Evolutionary conservation across 164 flowering plant species (phyloP), one percentile per base, ranked within the genome.

Genomic region (Vitis amurensis): DNA sequence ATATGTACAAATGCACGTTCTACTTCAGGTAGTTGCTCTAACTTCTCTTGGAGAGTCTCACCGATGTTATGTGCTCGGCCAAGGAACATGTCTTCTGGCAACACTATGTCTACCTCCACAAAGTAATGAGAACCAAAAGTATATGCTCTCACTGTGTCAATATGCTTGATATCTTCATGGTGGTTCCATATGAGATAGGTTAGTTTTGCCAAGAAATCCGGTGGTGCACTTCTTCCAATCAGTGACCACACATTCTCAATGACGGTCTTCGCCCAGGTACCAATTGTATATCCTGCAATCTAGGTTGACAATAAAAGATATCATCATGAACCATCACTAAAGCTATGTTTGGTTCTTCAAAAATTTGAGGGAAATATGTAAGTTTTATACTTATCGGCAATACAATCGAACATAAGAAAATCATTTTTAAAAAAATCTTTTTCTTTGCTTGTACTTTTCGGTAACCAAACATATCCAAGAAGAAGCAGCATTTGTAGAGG

Each of bases 111-210:
- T 3, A 91, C 94, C 80, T 93, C 98, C 59, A 91, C 94, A 73
- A 93, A 91, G 86, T 91, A 93, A 50, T 89, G 82, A 0, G 85
- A 68, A 0, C 97, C 98, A 72, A 88, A 87, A 0, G 92, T 87
- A 75, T 93, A 93, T 0, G 97, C 98, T 63, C 90, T 80, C n/a
- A 93, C 98, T 0, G 98, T 93, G 80, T 88, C 97, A 9, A 93
- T 93, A 68, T 91, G 93, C 81, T 80, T 72, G 56, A 93, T 91
- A 68, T 84, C 88, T 68, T 86, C 80, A 51, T 91, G 79, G 66
- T 93, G 98, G 70, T 93, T 93, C 97, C 98, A 93, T 61, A 86
- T 83, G 10, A 89, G 86, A 73, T 87, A 91, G 2, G 94, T 93
- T 44, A 93, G 47, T 73, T 86, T 93, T 0, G 89, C 79, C 9